Base-by-base conservation (phyloP, 2,329 filamentous ascomycete species). In the Fusarium marasasianum region DNA sequence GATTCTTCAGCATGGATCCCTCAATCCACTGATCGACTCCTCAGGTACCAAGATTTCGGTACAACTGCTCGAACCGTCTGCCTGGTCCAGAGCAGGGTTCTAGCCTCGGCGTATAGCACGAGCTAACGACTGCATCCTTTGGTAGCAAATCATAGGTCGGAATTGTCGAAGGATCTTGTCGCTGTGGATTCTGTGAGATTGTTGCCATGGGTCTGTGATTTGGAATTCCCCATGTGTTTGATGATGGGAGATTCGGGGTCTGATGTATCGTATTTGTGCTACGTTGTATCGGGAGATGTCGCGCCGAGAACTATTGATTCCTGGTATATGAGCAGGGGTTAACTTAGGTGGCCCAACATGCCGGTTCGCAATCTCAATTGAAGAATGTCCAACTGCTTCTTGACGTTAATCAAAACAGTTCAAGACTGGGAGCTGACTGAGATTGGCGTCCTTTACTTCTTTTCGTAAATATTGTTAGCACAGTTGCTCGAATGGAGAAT, bases 21-120 rank as follows among this genome's bases (percentile, higher is more conserved):
- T 14, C 0, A 5, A 38, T 26, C 55, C 40, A 57, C 55, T 57
- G 41, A 58, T 58, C 55, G 41, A 29, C 55, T 48, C 2, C 31
- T 48, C 41, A 48, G 55, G 31, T 58, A 58, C 55, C 55, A 48
- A 58, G 40, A 58, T 37, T 48, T 58, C 41, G 41, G 41, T 48
- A 58, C 18, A 8, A 48, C 31, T 57, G 20, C 40, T 47, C 3
- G 2, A 37, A 37, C 55, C n/a, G 31, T n/a, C 13, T 24, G 48
- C 41, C 38, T 58, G 55, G 40, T 58, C 24, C 41, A 12, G 22
- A 20, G 55, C 41, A 58, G 24, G 41, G 41, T 58, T 37, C 55
- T 48, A 29, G 55, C 55, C 20, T 58, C 31, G 41, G 41, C 31
- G 55, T 13, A 22, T 13, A 20, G 14, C 13, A 22, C 5, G 6